Percentiles rank a stretch among this genome's conserved stretches.
Conservation (phyloP, 345 rosid genomes). For the Draba incana region DNA sequence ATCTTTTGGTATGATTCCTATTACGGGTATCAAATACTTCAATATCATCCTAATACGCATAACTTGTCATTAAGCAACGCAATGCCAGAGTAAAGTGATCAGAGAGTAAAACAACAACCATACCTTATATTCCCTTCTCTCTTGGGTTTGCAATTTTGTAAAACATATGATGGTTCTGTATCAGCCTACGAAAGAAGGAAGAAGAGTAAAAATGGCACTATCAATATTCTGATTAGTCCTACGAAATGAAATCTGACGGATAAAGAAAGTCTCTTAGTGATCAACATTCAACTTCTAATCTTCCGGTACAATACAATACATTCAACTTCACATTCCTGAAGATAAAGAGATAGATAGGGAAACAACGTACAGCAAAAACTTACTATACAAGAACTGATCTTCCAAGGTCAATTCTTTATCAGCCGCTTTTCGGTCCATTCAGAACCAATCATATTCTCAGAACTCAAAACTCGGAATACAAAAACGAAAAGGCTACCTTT, state of each 20-base stretch:
- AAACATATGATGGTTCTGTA: constrained; percentile 84
- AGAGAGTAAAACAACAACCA: too few species aligned
- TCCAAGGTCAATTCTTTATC: constrained; percentile 82
- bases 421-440: constrained; percentile 62
- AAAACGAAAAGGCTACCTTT: constrained; percentile 51
- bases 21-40: constrained; percentile 88
- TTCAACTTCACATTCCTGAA: constrained; percentile 59
- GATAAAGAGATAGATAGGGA: background rate
- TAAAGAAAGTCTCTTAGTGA: background rate
- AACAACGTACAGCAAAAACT: constrained; percentile 93
- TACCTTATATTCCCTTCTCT: constrained; percentile 82
- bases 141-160: constrained; percentile 68
- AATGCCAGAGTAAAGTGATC: too few species aligned
- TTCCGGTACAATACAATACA: constrained; percentile 98
- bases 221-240: constrained; percentile 5
- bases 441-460: too few species aligned
- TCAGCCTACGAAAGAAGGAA: constrained; percentile 76
- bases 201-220: constrained; percentile 3
- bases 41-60: too few species aligned
- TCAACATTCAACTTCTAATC: constrained; percentile 94
- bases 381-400: constrained; percentile 93
- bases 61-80: too few species aligned
- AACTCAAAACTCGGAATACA: background rate
- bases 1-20: constrained; percentile 75
- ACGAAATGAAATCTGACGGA: background rate